Base-by-base conservation (phyloP, 495 filamentous ascomycete species). In the Schizothecium vesticola region DNA sequence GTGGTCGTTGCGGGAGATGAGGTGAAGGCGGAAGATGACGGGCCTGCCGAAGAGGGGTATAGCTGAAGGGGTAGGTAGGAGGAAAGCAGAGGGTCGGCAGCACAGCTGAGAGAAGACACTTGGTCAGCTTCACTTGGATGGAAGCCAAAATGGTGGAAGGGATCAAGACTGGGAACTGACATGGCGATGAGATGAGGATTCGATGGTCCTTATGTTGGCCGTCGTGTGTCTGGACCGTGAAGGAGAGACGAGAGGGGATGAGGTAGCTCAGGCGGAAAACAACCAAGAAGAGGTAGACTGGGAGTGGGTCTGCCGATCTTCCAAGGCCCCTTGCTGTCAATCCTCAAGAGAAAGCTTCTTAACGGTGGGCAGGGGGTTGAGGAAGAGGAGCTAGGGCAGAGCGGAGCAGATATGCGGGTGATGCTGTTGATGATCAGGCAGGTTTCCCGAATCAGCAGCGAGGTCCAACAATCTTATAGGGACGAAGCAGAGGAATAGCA, bases 291-390 rank as follows among this genome's bases (percentile, higher is more conserved):
- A 61, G 36, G 26, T 31, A 31, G 26, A 22, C 16, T 36, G 36
- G 19, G 60, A 31, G 60, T 28, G 60, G 60, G 60, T 36, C 60
- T 33, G 26, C 36, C 29, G 60, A 61, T 61, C 60, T 22, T 31
- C 60, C 31, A n/a, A n/a, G 26, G 16, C n/a, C 25, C 60, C 60
- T 31, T 61, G 60, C 31, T 31, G 60, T 61, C 60, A 31, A 61
- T 61, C 60, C 43, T n/a, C 43, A n/a, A n/a, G 43, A 51, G 43
- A 51, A 51, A 51, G 43, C 43, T 51, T 51, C 43, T 51, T 19
- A 5, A n/a, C 43, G 43, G 43, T 19, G 43, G 43, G 19, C 19
- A n/a, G 43, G 43, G 31, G 43, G 43, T 19, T 3, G 16, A n/a
- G n/a, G 16, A 0, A 51, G 43, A 51, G 6, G 13, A 43, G 36